Evolutionary conservation across 1,284 basidiomycete genomes (phyloP).

Genomic region (Abortiporus biennis): DNA sequence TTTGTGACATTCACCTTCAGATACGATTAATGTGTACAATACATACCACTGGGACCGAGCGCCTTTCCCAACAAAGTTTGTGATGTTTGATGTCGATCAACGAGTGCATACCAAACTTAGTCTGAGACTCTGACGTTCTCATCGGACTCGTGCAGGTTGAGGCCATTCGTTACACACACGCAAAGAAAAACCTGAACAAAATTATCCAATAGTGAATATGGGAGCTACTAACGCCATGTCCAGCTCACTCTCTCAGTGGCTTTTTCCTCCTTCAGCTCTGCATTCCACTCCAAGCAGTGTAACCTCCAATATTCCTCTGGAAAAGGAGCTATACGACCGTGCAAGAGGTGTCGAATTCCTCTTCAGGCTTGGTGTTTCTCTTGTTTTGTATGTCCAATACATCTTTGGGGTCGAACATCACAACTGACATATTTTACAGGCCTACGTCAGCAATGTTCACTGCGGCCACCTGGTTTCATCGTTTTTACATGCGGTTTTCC

Average conservation of each 20-base stretch:
- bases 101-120: no score
- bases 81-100: no score
- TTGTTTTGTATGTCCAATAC: conserved; percentile 53
- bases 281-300: conserved; percentile 45
- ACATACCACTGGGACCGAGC: no score
- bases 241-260: conserved; percentile 50
- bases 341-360: conserved; percentile 77
- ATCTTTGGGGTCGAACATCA: conserved; percentile 11
- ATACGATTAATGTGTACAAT: no score
- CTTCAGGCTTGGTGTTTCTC: conserved; percentile 69
- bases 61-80: no score
- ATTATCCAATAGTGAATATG: background rate
- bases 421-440: conserved; percentile 31
- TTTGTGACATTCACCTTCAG: no score
- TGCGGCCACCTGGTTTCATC: conserved; percentile 87
- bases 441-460: conserved; percentile 76
- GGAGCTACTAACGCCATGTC: conserved; percentile 7
- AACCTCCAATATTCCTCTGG: conserved; percentile 45
- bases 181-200: background rate
- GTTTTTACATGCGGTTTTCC: conserved; percentile 93
- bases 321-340: conserved; percentile 69
- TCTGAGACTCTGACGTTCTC: no score
- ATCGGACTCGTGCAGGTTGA: no score
- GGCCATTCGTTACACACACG: no score
- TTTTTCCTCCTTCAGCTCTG: conserved; percentile 58